Conservation (phyloP, 1,139 yeast species). For the Saccharomyces hybrid region DNA sequence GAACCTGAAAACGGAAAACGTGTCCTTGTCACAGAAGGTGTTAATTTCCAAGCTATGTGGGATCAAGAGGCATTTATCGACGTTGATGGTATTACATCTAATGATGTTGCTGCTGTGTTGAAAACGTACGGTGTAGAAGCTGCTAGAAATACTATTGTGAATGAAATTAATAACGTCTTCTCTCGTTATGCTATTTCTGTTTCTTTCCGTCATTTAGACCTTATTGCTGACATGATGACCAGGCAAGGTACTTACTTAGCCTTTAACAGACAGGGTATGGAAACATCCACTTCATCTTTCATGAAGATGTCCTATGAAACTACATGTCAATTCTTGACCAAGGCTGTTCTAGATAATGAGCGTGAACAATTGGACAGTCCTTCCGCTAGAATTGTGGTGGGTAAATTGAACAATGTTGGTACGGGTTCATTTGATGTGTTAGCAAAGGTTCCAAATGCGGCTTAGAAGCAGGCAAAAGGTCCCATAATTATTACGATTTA, state of each 20-base stretch:
- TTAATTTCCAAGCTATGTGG: slow-evolving; percentile 97
- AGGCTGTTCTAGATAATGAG: slow-evolving; percentile 90
- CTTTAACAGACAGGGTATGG: slow-evolving; percentile 97
- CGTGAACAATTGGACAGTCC: slow-evolving; percentile 86
- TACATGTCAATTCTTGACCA: slow-evolving; percentile 93
- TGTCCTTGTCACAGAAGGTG: slow-evolving; percentile 91
- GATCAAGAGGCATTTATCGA: slow-evolving; percentile 88
- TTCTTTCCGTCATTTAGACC: slow-evolving; percentile 86
- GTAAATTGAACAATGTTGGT: slow-evolving; percentile 87
- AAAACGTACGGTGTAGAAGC: slow-evolving; percentile 97
- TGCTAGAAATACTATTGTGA: slow-evolving; percentile 93
- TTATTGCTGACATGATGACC: slow-evolving; percentile 98
- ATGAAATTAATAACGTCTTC: slow-evolving; percentile 93
- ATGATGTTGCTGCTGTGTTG: slow-evolving; percentile 87
- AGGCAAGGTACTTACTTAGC: slow-evolving; percentile 96
- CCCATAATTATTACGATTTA: neutral
- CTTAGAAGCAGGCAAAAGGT: neutral
- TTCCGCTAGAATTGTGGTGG: slow-evolving; percentile 89
- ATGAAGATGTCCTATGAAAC: slow-evolving; percentile 99
- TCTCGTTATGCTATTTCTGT: slow-evolving; percentile 94
- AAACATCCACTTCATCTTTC: slow-evolving; percentile 88
- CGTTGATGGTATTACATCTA: slow-evolving; percentile 80
- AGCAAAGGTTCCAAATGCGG: slow-evolving; percentile 47
- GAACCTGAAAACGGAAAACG: slow-evolving; percentile 62
- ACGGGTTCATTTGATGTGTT: slow-evolving; percentile 93